Evolutionary conservation across 345 rosid genomes (phyloP), one percentile per base, ranked within the genome.

Genomic region (Psidium guajava): DNA sequence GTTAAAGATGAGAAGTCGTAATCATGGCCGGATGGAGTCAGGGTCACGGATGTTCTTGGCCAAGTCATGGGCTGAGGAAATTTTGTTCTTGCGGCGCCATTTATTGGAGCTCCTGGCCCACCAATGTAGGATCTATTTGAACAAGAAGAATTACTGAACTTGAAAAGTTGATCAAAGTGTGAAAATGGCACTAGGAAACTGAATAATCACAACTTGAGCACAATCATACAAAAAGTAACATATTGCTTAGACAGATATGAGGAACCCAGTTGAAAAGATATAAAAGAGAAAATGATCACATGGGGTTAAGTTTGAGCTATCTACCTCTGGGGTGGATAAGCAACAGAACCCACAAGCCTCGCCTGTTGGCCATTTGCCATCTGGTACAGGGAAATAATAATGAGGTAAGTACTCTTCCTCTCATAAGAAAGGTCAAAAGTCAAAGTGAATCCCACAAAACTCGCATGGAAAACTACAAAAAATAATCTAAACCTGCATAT

Each of bases 1-100:
- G 91, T 87, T 84, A 93, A 87, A 3, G 88, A 89, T 25, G 94
- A 91, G 84, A 92, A 91, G 83, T 92, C 93, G 40, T 89, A 87
- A 49, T 91, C 90, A 82, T 84, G 90, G 77, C 91, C 90, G 1
- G 89, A 88, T 22, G 88, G 92, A 52, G 90, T 51, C 2, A 87
- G 90, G 54, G 89, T 84, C 22, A 81, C 42, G 18, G 88, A 83
- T 18, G 90, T 84, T 27, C 89, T 82, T 13, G 89, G 40, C 18
- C 86, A 25, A 21, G 89, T 52, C 54, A 15, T 22, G 5, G 27
- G 44, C 42, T 28, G 13, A 51, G 88, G 89, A 86, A 56, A 59
- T 3, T 85, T 85, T 69, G 88, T 84, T 49, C 84, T 57, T 1
- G 82, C 81, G 27, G 58, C 40, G 20, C 89, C 90, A 86, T 86